Evolutionary conservation across 306 rosid genomes (phyloP).

Genomic region (Trifolium fragiferum): DNA sequence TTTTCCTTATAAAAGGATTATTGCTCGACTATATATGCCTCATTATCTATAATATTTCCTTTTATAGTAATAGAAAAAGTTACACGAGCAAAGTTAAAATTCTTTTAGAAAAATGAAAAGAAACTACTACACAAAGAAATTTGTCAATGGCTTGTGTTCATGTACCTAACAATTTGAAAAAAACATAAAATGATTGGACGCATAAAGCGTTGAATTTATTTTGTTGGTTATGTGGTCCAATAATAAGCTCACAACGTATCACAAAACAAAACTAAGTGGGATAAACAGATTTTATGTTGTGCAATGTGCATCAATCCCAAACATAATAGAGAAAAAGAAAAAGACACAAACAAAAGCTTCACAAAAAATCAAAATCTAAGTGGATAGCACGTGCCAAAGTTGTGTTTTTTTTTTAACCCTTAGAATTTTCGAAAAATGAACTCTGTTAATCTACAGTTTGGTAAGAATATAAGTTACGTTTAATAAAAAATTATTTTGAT

Average conservation of each 20-base stretch:
- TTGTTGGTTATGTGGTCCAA: conserved; percentile 49
- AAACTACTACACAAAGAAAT: background rate
- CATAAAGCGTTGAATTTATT: conserved; percentile 9
- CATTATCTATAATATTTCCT: background rate
- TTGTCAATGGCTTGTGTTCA: conserved; percentile 14
- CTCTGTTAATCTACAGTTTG: too few relatives aligned
- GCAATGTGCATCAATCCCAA: conserved; percentile 21
- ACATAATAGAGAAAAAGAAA: background rate
- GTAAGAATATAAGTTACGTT: too few relatives aligned
- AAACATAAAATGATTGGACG: conserved; percentile 16
- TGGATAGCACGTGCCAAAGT: conserved; percentile 42
- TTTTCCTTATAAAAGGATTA: background rate
- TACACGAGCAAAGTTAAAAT: background rate
- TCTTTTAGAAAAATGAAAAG: background rate
- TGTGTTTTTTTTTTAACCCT: too few relatives aligned
- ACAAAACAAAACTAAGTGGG: conserved; percentile 44
- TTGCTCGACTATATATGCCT: background rate
- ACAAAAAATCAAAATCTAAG: background rate
- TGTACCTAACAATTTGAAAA: conserved; percentile 41
- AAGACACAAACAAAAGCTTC: background rate
- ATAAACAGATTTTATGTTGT: conserved; percentile 35
- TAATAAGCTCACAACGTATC: conserved; percentile 34
- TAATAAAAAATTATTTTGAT: too few relatives aligned
- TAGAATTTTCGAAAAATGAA: too few relatives aligned
- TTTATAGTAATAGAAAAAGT: background rate